phyloP scores from a whole-genome alignment of 1,284 basidiomycete species.

The Singerocomus rubriflavus region DNA sequence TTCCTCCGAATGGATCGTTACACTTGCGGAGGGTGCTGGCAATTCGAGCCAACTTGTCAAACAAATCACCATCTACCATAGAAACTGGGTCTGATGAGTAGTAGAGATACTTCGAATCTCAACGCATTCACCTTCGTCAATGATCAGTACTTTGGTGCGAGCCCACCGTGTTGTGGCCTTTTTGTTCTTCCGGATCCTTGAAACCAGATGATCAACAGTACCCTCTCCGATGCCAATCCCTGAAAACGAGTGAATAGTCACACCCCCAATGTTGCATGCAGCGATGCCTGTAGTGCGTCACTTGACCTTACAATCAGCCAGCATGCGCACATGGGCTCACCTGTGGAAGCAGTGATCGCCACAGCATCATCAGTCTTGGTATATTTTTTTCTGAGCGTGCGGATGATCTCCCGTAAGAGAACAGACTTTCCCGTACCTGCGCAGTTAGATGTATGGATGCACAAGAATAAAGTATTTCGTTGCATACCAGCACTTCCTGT shows the following conservation, averaged over 20 bases:
- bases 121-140: slow-evolving; percentile 77
- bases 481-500: slow-evolving; percentile 91
- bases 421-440: slow-evolving; percentile 92
- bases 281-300: slow-evolving; percentile 64
- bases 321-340: slow-evolving; percentile 34
- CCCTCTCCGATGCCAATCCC: slow-evolving; percentile 83
- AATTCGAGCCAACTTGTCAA: slow-evolving; percentile 83
- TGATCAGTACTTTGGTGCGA: slow-evolving; percentile 75
- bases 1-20: slow-evolving; percentile 78
- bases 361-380: slow-evolving; percentile 51
- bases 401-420: slow-evolving; percentile 83
- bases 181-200: slow-evolving; percentile 64
- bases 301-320: not conserved
- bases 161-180: slow-evolving; percentile 73
- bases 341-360: slow-evolving; percentile 88
- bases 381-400: slow-evolving; percentile 49
- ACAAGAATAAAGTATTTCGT: slow-evolving; percentile 10
- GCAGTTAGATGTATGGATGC: slow-evolving; percentile 4
- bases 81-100: slow-evolving; percentile 55
- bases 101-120: not conserved
- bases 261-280: slow-evolving; percentile 87
- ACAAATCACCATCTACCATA: slow-evolving; percentile 86
- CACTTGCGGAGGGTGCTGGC: slow-evolving; percentile 60
- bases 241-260: slow-evolving; percentile 89
- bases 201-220: slow-evolving; percentile 50